phyloP scores from a whole-genome alignment of 2,329 filamentous ascomycete species.

The Ophiostoma tasmaniense region DNA sequence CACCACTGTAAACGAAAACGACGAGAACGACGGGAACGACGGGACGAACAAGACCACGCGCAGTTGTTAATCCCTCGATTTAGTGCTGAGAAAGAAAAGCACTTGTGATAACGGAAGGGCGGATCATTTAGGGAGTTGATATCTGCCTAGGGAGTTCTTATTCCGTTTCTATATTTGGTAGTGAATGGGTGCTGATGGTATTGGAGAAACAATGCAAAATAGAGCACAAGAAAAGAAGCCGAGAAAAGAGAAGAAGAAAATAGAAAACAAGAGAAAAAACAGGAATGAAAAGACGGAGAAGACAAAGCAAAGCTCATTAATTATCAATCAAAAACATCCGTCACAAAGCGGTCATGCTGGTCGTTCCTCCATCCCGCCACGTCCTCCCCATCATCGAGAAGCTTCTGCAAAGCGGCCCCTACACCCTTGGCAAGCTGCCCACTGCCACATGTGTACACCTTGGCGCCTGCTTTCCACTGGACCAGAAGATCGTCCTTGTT shows the following conservation, averaged over 20 bases:
- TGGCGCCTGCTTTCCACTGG: conserved; percentile 34
- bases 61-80: neutral
- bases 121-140: neutral
- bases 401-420: conserved; percentile 28
- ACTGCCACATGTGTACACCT: conserved; percentile 55
- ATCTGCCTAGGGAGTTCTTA: neutral
- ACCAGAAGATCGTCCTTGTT: conserved; percentile 26
- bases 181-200: neutral
- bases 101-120: neutral
- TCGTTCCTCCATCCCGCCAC: conserved; percentile 19
- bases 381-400: conserved; percentile 25
- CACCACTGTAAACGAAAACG: too few relatives aligned
- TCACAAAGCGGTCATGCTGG: conserved; percentile 41
- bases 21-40: too few relatives aligned
- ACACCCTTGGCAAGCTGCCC: conserved; percentile 35
- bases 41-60: neutral
- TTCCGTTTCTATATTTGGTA: neutral
- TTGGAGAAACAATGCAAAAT: neutral
- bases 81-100: neutral
- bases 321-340: conserved; percentile 50
- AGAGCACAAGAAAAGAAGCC: neutral
- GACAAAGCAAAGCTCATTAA: neutral
- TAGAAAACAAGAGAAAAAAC: neutral
- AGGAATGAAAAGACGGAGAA: neutral
- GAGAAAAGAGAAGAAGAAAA: neutral